Conservation (phyloP, 2,329 filamentous ascomycete genomes). For the Alternaria gansuensis region DNA sequence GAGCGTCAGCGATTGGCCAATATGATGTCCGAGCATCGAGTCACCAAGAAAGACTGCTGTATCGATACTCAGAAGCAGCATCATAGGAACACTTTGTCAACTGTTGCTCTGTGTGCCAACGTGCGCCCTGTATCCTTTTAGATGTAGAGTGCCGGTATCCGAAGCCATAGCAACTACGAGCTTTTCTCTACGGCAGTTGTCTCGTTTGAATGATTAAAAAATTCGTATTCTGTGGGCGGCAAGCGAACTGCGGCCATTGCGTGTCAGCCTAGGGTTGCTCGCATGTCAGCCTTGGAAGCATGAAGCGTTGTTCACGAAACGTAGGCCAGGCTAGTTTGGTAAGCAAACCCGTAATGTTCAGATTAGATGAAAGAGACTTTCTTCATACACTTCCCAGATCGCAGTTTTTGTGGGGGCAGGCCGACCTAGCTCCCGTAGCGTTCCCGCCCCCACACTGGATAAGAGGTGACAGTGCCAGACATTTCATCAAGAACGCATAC, state of each 20-base stretch:
- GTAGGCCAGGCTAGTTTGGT: neutral
- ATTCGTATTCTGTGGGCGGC: neutral
- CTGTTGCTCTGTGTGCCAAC: neutral
- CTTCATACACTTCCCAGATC: neutral
- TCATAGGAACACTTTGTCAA: neutral
- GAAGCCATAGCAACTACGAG: neutral
- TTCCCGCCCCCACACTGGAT: slow-evolving; percentile 7
- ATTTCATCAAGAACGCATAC: neutral
- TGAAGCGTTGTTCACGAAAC: neutral
- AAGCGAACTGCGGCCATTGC: neutral
- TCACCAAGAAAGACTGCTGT: neutral
- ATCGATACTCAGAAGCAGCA: neutral
- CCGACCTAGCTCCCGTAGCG: slow-evolving; percentile 1
- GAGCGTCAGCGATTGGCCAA: neutral
- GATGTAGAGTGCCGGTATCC: neutral
- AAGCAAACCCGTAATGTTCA: neutral
- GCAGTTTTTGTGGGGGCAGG: slow-evolving; percentile 4
- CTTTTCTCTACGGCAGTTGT: neutral
- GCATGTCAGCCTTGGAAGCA: neutral
- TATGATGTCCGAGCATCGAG: slow-evolving; percentile 4
- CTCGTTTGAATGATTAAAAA: neutral
- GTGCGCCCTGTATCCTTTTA: neutral
- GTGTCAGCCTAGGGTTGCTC: neutral
- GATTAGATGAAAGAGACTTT: neutral
- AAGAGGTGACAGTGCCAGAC: neutral